Conservation (phyloP, 371 early-diverging fungal genomes). For the Phascolomyces articulosus region DNA sequence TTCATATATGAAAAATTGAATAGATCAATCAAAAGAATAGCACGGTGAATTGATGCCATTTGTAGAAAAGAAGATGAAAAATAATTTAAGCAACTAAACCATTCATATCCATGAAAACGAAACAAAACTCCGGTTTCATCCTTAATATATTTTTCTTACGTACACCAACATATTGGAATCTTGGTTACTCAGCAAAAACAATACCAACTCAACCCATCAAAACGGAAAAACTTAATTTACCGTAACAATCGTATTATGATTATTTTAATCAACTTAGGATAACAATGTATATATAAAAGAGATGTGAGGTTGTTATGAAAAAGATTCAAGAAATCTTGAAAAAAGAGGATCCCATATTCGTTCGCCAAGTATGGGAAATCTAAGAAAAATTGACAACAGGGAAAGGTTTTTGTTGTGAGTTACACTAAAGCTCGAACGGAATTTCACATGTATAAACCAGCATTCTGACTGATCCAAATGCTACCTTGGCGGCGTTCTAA, state of each 20-base stretch:
- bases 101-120: neutral
- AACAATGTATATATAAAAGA: too few species aligned
- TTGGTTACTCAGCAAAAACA: slow-evolving; percentile 1
- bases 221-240: neutral
- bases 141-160: neutral
- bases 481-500: neutral
- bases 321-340: neutral
- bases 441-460: slow-evolving; percentile 1
- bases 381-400: neutral
- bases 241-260: too few species aligned
- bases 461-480: slow-evolving; percentile 2
- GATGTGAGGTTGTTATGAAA: neutral
- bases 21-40: too few species aligned
- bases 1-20: too few species aligned
- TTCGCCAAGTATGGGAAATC: neutral
- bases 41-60: too few species aligned
- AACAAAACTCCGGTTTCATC: neutral
- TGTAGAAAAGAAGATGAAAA: too few species aligned
- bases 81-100: neutral
- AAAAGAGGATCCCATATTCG: neutral
- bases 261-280: too few species aligned
- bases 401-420: neutral
- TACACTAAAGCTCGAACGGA: neutral
- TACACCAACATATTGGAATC: neutral
- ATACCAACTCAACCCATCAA: neutral